These are phyloP conservation scores for Raphanus sativus DNA, from an alignment of 345 rosid genomes.

Conservation along the genomic window DNA sequence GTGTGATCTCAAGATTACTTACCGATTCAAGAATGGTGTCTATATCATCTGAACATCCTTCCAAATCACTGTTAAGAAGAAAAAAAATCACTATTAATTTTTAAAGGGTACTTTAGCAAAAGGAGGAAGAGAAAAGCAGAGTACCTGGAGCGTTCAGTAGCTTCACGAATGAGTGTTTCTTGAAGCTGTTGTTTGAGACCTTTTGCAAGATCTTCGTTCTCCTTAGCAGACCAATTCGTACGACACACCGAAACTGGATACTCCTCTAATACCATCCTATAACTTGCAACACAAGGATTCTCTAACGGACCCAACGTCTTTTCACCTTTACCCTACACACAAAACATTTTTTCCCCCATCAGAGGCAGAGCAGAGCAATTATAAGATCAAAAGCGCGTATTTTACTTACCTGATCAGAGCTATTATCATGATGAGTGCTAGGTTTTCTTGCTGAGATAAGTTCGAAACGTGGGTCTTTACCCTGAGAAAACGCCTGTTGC, in stretches of 20 bases:
- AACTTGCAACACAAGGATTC: conserved; percentile 63
- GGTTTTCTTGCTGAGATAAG: conserved; percentile 51
- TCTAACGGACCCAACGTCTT: conserved; percentile 62
- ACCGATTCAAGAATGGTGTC: conserved; percentile 52
- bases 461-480: conserved; percentile 67
- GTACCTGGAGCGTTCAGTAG: conserved; percentile 61
- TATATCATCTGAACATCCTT: conserved; percentile 52
- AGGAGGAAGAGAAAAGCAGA: background rate
- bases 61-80: conserved; percentile 28
- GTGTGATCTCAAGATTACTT: conserved; percentile 64
- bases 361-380: background rate
- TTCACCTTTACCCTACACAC: conserved; percentile 49
- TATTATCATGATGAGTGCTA: conserved; percentile 20
- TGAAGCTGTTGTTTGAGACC: conserved; percentile 76
- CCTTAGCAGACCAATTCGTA: conserved; percentile 61
- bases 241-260: conserved; percentile 49
- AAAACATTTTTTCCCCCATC: background rate
- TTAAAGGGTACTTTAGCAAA: background rate
- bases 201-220: conserved; percentile 61
- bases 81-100: background rate
- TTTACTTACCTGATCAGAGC: conserved; percentile 48
- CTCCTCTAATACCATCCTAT: conserved; percentile 49
- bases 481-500: conserved; percentile 55
- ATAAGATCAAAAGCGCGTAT: background rate
- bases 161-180: conserved; percentile 51